Conservation (phyloP, 2,329 filamentous ascomycete species). For the Periglandula ipomoeae region DNA sequence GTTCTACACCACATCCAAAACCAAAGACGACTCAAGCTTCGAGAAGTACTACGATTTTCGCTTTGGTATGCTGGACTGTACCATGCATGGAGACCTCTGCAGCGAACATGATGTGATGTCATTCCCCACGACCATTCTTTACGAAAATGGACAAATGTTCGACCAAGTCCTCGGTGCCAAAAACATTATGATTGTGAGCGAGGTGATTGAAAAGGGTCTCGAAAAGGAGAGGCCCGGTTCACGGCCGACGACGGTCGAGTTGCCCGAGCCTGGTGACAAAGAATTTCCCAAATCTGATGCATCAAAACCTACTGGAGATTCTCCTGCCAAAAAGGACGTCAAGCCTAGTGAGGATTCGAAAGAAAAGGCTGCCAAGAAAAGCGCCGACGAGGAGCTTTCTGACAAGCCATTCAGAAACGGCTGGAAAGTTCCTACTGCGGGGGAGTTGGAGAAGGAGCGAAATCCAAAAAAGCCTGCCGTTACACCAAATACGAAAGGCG, state of each 20-base stretch:
- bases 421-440: slow-evolving; percentile 22
- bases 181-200: slow-evolving; percentile 55
- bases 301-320: slow-evolving; percentile 22
- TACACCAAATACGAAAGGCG: slow-evolving; percentile 65
- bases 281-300: slow-evolving; percentile 23
- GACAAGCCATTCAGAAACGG: slow-evolving; percentile 19
- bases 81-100: slow-evolving; percentile 75
- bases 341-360: slow-evolving; percentile 11
- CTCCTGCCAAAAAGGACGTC: slow-evolving; percentile 17
- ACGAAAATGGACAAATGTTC: slow-evolving; percentile 63
- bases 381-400: neutral
- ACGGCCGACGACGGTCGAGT: slow-evolving; percentile 54
- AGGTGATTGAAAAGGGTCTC: slow-evolving; percentile 65
- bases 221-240: slow-evolving; percentile 75
- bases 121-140: slow-evolving; percentile 73
- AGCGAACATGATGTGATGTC: slow-evolving; percentile 53
- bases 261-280: slow-evolving; percentile 64
- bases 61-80: slow-evolving; percentile 79
- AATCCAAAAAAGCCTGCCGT: slow-evolving; percentile 39
- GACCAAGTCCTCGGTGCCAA: slow-evolving; percentile 59
- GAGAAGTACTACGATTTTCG: slow-evolving; percentile 80
- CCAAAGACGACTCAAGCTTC: slow-evolving; percentile 54
- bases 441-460: slow-evolving; percentile 20
- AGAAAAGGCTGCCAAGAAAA: slow-evolving; percentile 18
- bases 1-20: slow-evolving; percentile 83